A percentile compares a stretch with the other conserved stretches of the same genome.
These are phyloP conservation scores for Westerdykella sp. DNA, from an alignment of 2,329 filamentous ascomycete genomes.

Conservation along the genomic window DNA sequence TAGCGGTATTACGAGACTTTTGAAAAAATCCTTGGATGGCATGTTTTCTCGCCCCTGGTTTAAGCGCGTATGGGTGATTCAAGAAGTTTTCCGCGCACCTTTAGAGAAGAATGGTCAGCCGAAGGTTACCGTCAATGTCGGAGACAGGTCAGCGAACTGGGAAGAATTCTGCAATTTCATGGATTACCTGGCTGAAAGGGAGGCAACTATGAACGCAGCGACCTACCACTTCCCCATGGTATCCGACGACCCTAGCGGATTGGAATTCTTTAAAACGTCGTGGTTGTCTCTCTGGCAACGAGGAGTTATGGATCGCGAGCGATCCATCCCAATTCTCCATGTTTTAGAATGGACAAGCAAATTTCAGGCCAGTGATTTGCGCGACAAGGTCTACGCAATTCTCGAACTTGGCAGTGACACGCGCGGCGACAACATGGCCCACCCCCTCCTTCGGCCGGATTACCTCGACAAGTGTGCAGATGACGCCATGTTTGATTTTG, in stretches of 20 bases:
- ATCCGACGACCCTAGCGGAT: neutral
- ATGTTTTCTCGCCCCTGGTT: constrained; percentile 7
- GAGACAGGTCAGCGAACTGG: neutral
- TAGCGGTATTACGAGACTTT: no score
- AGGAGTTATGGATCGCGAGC: neutral
- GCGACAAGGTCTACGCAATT: constrained; percentile 6
- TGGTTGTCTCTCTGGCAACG: neutral
- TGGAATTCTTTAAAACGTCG: neutral
- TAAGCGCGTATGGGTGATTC: constrained; percentile 10
- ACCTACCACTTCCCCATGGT: neutral
- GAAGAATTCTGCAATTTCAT: neutral
- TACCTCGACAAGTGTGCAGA: no score
- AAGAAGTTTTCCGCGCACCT: constrained; percentile 7
- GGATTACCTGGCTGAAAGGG: neutral
- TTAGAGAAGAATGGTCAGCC: neutral
- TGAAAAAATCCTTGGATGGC: no score
- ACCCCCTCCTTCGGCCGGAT: no score
- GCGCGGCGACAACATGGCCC: no score
- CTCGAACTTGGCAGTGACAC: constrained; percentile 1
- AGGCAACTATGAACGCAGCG: no score
- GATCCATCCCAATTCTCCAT: neutral
- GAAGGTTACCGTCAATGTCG: neutral
- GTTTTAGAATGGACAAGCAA: neutral
- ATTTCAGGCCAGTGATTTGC: constrained; percentile 1
- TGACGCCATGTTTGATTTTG: no score